Evolutionary conservation across 768 basidiomycete genomes (phyloP), one percentile per base, ranked within the genome.

Genomic region (Boletus rufocinnamomeus): DNA sequence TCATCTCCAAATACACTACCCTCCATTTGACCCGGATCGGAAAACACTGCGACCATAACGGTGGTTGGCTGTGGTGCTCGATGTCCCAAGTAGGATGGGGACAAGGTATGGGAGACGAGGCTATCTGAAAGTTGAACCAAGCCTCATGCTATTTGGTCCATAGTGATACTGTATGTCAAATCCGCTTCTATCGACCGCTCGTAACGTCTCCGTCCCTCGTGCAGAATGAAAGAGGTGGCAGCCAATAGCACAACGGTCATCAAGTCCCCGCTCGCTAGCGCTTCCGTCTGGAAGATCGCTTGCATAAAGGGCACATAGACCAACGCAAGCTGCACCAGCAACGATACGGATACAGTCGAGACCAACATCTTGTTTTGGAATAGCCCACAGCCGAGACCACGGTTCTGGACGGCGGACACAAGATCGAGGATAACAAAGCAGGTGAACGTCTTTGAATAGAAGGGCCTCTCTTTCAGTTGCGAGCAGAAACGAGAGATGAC

Each of bases 351-450:
- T 48, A 97, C 92, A 0, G 96, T 98, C 61, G 86, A 79, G 61
- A 96, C 75, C 57, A 98, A 80, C 92, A 98, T 95, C 67, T 82
- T 83, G 79, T 98, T 98, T 68, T 88, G 87, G 57, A 84, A 76
- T 32, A 98, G 69, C 7, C 86, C 87, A 65, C 94, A 96, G 44
- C 88, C 86, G 17, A 98, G 83, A 13, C 94, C 94, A 54, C 96
- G 91, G 73, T 92, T 96, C 72, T 98, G 95, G 34, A 97, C 74
- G 1, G 96, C 96, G 40, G 95, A 98, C 11, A 94, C 90, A 45
- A 98, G 84, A 74, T 98, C 96, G 61, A 98, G 88, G 80, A 98
- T 92, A 57, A 98, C 96, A 75, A 98, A 98, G 70, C 87, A 89
- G 19, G 95, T 91, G 74, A 98, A 98, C 27, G 96, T 97, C 96